phyloP scores from a whole-genome alignment of 345 rosid species.

The Syzygium oleosum region DNA sequence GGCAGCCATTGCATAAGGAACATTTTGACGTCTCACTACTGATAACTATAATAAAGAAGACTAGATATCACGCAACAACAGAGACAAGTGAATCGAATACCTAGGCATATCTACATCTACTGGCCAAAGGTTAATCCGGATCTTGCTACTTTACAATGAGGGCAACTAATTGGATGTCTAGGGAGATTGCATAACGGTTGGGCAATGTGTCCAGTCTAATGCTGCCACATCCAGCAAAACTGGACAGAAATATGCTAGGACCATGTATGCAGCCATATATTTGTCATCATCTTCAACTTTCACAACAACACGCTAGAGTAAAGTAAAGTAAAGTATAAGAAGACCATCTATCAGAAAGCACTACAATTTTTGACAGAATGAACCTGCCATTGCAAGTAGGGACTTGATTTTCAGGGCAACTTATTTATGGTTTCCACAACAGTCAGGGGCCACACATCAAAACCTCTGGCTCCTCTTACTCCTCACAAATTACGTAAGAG shows the following conservation, averaged over 20 bases:
- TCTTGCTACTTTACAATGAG: not conserved
- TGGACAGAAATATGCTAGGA: not conserved
- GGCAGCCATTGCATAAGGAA: not conserved
- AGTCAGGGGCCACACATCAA: not conserved
- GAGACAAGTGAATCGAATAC: not conserved
- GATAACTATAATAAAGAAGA: not conserved
- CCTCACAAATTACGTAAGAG: not conserved
- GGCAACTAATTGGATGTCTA: not conserved
- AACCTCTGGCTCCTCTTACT: not conserved
- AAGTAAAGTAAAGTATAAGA: not conserved
- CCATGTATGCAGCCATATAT: not conserved
- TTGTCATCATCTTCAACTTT: not conserved
- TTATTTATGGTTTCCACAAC: not conserved
- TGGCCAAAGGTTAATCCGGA: not conserved
- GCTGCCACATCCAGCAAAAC: not conserved
- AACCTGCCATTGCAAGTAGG: not conserved
- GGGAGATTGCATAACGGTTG: not conserved
- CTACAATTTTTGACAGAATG: not conserved
- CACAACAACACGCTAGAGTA: not conserved
- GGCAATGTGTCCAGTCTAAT: not conserved
- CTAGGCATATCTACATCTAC: not conserved
- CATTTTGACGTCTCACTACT: not conserved
- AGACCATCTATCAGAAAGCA: not conserved
- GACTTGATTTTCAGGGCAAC: not conserved
- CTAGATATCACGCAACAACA: not conserved